A percentile compares a stretch with the other conserved stretches of the same genome.
Evolutionary conservation across 805 yeast genomes (phyloP).

Genomic region (Candida schatavii): DNA sequence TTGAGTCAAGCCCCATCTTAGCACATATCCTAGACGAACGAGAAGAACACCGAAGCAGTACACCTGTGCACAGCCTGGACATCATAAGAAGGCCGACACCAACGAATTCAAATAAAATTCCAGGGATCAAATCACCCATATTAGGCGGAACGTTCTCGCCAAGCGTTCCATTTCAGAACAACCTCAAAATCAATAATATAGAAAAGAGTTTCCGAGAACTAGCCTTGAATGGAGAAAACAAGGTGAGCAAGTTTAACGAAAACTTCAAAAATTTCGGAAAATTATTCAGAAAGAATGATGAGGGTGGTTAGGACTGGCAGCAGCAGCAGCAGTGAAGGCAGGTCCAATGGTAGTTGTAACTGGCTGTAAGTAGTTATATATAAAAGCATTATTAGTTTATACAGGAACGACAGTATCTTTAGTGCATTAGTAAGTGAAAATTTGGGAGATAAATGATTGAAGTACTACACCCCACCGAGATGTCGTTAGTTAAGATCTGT

Average conservation of each 20-base stretch:
- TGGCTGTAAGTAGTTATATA: too few relatives aligned
- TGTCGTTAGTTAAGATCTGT: conserved; percentile 72
- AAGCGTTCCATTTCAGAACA: conserved; percentile 15
- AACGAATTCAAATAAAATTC: neutral
- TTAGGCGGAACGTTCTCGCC: conserved; percentile 17
- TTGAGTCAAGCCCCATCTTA: conserved; percentile 28
- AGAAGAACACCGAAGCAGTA: conserved; percentile 7
- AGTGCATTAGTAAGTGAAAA: too few relatives aligned
- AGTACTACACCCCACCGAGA: too few relatives aligned
- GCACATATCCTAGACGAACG: conserved; percentile 29
- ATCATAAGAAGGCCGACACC: neutral
- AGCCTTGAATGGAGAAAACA: conserved; percentile 52
- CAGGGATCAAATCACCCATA: neutral
- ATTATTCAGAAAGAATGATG: conserved; percentile 35
- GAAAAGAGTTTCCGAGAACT: conserved; percentile 47
- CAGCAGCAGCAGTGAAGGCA: too few relatives aligned
- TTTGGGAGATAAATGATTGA: too few relatives aligned
- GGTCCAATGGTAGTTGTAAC: too few relatives aligned
- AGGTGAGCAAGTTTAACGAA: conserved; percentile 63
- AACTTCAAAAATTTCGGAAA: conserved; percentile 64
- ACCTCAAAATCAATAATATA: conserved; percentile 41
- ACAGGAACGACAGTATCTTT: too few relatives aligned
- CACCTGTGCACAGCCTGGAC: neutral
- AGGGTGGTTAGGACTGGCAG: too few relatives aligned
- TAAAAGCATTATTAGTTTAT: neutral